These are phyloP conservation scores for Papiliotrema fonsecae DNA, from an alignment of 1,284 basidiomycete genomes.

Conservation along the genomic window DNA sequence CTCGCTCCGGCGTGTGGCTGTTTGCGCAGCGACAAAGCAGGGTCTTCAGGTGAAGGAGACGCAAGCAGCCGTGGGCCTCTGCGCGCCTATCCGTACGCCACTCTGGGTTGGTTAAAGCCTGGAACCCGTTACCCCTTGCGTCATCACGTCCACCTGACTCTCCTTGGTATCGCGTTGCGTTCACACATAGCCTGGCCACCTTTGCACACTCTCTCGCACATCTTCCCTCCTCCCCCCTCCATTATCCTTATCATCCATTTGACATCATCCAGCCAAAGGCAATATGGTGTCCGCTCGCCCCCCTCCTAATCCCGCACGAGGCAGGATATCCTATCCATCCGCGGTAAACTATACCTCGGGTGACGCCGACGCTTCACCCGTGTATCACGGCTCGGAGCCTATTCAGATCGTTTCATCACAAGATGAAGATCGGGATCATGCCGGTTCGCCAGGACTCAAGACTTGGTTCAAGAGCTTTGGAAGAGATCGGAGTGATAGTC, in stretches of 20 bases:
- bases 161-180: too few species aligned
- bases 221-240: neutral
- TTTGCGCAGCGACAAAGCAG: too few species aligned
- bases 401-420: slow-evolving; percentile 15
- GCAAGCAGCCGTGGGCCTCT: too few species aligned
- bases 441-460: slow-evolving; percentile 59
- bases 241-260: neutral
- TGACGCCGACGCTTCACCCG: slow-evolving; percentile 26
- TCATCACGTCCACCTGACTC: too few species aligned
- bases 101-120: too few species aligned
- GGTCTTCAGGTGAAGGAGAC: too few species aligned
- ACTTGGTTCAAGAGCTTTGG: slow-evolving; percentile 79
- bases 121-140: too few species aligned
- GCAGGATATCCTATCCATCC: slow-evolving; percentile 38
- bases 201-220: neutral
- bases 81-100: too few species aligned
- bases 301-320: slow-evolving; percentile 30
- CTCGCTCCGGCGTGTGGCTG: too few species aligned
- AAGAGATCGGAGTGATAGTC: too few species aligned
- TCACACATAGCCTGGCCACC: too few species aligned
- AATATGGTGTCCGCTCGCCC: slow-evolving; percentile 41
- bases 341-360: slow-evolving; percentile 36
- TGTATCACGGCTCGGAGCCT: slow-evolving; percentile 20
- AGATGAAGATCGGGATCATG: slow-evolving; percentile 31
- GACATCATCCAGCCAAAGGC: neutral